A percentile compares a stretch with the other conserved stretches of the same genome.
phyloP scores from a whole-genome alignment of 2,329 filamentous ascomycete genomes.

The Calycina herbarum region DNA sequence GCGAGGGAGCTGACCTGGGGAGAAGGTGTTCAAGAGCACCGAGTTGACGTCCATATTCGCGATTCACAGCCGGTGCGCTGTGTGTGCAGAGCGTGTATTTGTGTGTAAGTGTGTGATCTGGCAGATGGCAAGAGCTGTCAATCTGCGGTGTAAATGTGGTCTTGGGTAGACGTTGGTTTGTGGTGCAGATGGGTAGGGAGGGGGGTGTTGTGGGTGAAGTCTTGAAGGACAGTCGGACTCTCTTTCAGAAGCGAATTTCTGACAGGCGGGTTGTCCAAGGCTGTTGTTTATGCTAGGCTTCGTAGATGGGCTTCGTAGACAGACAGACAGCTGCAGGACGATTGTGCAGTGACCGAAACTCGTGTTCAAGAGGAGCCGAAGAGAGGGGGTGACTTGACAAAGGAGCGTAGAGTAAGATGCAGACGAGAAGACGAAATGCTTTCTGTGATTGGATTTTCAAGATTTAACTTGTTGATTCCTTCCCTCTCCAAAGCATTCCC shows the following conservation, averaged over 20 bases:
- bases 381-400: not conserved
- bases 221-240: conserved; percentile 20
- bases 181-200: conserved; percentile 18
- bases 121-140: conserved; percentile 6
- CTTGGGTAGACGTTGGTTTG: not conserved
- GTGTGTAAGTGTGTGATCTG: conserved; percentile 5
- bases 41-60: conserved; percentile 91
- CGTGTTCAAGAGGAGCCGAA: not conserved
- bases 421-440: conserved; percentile 15
- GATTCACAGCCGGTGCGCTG: conserved; percentile 31
- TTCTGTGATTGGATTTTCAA: not conserved
- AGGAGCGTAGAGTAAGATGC: conserved; percentile 14
- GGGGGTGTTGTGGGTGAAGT: conserved; percentile 16
- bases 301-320: not conserved
- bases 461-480: conserved; percentile 18
- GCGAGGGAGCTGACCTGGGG: conserved; percentile 67
- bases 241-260: conserved; percentile 29
- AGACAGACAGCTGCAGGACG: conserved; percentile 6
- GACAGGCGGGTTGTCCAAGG: conserved; percentile 9
- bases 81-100: conserved; percentile 22
- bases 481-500: conserved; percentile 15
- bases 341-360: conserved; percentile 23
- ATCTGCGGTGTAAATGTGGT: not conserved
- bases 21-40: conserved; percentile 96
- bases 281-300: not conserved